Evolutionary conservation across 1,284 basidiomycete species (phyloP).

Genomic region (Leccinum griseonigrum): DNA sequence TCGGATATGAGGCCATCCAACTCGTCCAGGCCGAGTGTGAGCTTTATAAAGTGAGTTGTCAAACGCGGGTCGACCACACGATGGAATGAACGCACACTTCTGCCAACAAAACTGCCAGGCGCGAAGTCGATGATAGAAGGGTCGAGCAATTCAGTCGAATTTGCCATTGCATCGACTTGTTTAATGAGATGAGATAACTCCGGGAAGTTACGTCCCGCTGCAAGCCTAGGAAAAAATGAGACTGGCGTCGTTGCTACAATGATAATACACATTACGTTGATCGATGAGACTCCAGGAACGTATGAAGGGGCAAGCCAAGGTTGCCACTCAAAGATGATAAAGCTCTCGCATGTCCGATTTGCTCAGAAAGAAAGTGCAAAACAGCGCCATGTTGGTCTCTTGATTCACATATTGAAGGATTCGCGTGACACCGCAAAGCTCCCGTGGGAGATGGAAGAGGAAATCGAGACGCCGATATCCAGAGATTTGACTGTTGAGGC

Average conservation of each 20-base stretch:
- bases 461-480: conserved; percentile 5
- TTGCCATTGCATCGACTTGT: conserved; percentile 12
- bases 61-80: not conserved
- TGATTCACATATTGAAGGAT: conserved; percentile 8
- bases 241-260: not conserved
- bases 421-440: conserved; percentile 1
- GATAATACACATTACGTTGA: conserved; percentile 16
- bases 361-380: conserved; percentile 28
- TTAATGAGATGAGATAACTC: not conserved
- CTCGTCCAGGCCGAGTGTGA: conserved; percentile 32
- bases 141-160: conserved; percentile 20
- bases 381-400: conserved; percentile 19
- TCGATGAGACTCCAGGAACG: conserved; percentile 24
- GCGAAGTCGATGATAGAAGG: conserved; percentile 24
- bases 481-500: conserved; percentile 6
- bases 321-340: conserved; percentile 23
- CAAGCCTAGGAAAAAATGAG: conserved; percentile 13
- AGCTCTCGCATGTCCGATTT: conserved; percentile 29
- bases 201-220: not conserved
- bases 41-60: conserved; percentile 15
- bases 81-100: conserved; percentile 21
- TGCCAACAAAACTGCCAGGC: conserved; percentile 27
- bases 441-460: conserved; percentile 14
- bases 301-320: conserved; percentile 23
- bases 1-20: conserved; percentile 19